Evolutionary conservation across 352 stramenopile genomes (phyloP).

Genomic region (Globisporangium apiculatum): DNA sequence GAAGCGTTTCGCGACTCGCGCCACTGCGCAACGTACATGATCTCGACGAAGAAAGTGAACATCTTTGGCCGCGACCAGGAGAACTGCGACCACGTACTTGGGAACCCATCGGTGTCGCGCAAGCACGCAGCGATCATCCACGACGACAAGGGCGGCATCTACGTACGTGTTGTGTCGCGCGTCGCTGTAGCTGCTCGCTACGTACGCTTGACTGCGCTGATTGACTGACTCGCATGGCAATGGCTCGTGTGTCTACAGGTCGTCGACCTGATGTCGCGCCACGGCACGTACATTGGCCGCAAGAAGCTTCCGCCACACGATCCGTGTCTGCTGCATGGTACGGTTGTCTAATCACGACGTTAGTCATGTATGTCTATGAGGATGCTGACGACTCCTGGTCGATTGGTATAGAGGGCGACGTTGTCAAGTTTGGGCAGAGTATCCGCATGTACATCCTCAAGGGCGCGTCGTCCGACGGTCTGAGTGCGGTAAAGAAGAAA

Average conservation of each 20-base stretch:
- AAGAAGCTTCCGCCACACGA: constrained; percentile 85
- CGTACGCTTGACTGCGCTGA: neutral
- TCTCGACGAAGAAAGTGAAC: constrained; percentile 76
- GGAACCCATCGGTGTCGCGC: constrained; percentile 80
- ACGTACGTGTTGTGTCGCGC: constrained; percentile 30
- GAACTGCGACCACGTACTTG: constrained; percentile 79
- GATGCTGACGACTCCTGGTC: too few relatives aligned
- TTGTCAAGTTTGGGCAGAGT: constrained; percentile 85
- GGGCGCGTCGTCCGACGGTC: constrained; percentile 47
- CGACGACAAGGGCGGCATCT: constrained; percentile 72
- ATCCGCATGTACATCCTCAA: constrained; percentile 82
- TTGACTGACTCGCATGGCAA: too few relatives aligned
- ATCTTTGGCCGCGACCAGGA: constrained; percentile 83
- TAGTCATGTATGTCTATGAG: constrained; percentile 7
- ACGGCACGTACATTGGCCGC: constrained; percentile 76
- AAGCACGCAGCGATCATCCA: constrained; percentile 87
- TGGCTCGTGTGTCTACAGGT: constrained; percentile 29
- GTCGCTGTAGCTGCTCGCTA: neutral
- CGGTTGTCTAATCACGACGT: neutral
- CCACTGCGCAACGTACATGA: constrained; percentile 83
- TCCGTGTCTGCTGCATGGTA: constrained; percentile 72
- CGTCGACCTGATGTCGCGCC: constrained; percentile 84
- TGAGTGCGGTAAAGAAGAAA: constrained; percentile 73
- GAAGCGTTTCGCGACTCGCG: constrained; percentile 70
- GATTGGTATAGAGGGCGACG: constrained; percentile 51